Base-by-base conservation (phyloP, 371 early-diverging fungal species). In the Mortierella sp. region DNA sequence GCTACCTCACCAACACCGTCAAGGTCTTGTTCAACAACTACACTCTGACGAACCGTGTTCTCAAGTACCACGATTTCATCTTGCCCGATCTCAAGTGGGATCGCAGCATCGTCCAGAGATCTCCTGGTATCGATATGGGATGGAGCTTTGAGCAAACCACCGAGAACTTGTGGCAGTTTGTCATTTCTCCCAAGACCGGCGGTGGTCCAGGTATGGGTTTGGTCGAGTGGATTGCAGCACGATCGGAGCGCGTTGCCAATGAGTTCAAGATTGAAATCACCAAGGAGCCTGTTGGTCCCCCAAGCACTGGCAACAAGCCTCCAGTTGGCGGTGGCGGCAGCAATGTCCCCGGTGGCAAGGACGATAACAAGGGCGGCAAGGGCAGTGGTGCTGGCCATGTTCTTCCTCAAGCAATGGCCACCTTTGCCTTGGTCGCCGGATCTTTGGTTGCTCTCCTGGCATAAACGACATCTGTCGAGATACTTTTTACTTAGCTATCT, bases 81-180 rank as follows among this genome's bases (percentile, higher is more conserved):
- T 59, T 72, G 45, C 84, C 83, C 42, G 86, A 86, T 64, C 76
- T 86, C 16, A 60, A 72, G 31, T 84, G 85, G 83, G 86, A 86
- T 59, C 84, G 85, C 64, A 79, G 62, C 61, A 79, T 86, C 39
- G 62, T 45, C 42, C 86, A 86, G 73, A 64, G 73, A 39, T 86
- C 86, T 30, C 82, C 82, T 24, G 86, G 86, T 76, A 83, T 84
- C 51, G 80, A 86, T 73, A 84, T 67, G 72, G 79, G 81, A 16
- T 86, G 86, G 86, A 80, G 64, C 24, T 71, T 81, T 46, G 66
- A 66, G 6, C 79, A 83, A 62, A 68, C 66, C 41, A 70, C 72
- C n/a, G 65, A 84, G 28, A 86, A 86, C 78, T 61, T 86, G 10
- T 78, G 63, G 64, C 19, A 61, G 23, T 70, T 67, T 41, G 85